These are phyloP conservation scores for Blastobotrys proliferans DNA, from an alignment of 1,139 yeast genomes.

Conservation along the genomic window DNA sequence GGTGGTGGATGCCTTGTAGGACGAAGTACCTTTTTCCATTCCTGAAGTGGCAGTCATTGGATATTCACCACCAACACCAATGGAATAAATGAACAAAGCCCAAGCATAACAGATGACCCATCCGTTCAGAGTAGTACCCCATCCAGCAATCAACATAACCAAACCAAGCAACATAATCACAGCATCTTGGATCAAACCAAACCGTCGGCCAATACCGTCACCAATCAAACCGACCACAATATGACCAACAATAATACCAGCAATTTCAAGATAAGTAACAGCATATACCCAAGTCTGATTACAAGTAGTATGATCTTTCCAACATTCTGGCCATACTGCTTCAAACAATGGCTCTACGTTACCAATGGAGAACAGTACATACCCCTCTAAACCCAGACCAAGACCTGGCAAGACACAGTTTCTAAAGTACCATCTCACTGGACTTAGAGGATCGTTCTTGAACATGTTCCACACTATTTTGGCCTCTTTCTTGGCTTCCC, in stretches of 20 bases:
- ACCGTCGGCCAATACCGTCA: constrained; percentile 83
- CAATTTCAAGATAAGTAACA: constrained; percentile 40
- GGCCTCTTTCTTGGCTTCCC: constrained; percentile 31
- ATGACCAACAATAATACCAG: constrained; percentile 94
- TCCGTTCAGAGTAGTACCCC: constrained; percentile 38
- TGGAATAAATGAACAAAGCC: constrained; percentile 55
- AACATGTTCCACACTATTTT: constrained; percentile 28
- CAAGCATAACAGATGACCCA: constrained; percentile 57
- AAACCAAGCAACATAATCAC: constrained; percentile 52
- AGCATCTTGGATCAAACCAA: constrained; percentile 50
- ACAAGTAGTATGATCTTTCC: constrained; percentile 32
- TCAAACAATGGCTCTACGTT: constrained; percentile 32
- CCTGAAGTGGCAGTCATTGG: constrained; percentile 76
- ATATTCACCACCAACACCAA: constrained; percentile 99
- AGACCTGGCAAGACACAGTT: constrained; percentile 38
- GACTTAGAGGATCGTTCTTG: constrained; percentile 35
- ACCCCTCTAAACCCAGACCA: constrained; percentile 38
- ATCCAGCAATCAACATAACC: constrained; percentile 63
- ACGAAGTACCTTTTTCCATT: constrained; percentile 37
- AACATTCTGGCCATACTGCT: constrained; percentile 38
- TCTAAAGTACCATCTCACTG: constrained; percentile 35
- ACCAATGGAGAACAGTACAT: constrained; percentile 39
- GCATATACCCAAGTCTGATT: constrained; percentile 34
- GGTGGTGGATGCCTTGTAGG: constrained; percentile 24
- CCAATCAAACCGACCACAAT: constrained; percentile 80